These are phyloP conservation scores for Apiotrichum montevideense DNA, from an alignment of 1,284 basidiomycete species.

Conservation along the genomic window DNA sequence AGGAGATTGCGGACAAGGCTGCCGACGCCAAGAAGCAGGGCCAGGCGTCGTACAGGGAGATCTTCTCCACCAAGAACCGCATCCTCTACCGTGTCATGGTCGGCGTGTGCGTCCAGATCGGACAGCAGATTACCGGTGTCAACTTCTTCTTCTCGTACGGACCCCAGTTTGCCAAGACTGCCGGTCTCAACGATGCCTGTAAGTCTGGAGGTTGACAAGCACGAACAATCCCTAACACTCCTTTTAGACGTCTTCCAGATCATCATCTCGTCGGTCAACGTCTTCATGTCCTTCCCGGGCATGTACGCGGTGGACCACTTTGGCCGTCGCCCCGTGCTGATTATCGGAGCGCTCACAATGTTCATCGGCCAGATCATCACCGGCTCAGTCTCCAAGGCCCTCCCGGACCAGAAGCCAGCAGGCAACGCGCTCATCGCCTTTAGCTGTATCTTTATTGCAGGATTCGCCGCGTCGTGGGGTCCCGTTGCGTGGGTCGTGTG, in stretches of 20 bases:
- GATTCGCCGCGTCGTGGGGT: constrained; percentile 50
- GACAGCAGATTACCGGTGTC: constrained; percentile 48
- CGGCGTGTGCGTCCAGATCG: constrained; percentile 35
- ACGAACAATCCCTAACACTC: no score
- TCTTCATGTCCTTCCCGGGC: constrained; percentile 44
- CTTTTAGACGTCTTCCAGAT: constrained; percentile 45
- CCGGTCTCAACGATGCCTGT: constrained; percentile 40
- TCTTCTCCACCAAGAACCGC: constrained; percentile 46
- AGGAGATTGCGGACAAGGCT: constrained; percentile 37
- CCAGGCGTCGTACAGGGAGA: constrained; percentile 41
- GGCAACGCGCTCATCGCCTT: constrained; percentile 51
- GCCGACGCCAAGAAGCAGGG: constrained; percentile 39
- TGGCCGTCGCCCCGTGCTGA: constrained; percentile 49
- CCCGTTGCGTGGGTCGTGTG: constrained; percentile 46
- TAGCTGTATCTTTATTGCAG: constrained; percentile 50
- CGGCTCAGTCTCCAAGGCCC: constrained; percentile 42
- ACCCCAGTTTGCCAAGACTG: constrained; percentile 42
- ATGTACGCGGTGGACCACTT: constrained; percentile 46
- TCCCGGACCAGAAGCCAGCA: constrained; percentile 31
- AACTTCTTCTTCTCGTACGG: constrained; percentile 45
- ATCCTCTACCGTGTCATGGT: constrained; percentile 40
- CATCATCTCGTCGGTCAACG: constrained; percentile 48
- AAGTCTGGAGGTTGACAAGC: background rate
- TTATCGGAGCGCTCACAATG: constrained; percentile 48
- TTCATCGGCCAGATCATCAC: constrained; percentile 50